phyloP scores from a whole-genome alignment of 1,284 basidiomycete species.

The Naganishia cerealis region DNA sequence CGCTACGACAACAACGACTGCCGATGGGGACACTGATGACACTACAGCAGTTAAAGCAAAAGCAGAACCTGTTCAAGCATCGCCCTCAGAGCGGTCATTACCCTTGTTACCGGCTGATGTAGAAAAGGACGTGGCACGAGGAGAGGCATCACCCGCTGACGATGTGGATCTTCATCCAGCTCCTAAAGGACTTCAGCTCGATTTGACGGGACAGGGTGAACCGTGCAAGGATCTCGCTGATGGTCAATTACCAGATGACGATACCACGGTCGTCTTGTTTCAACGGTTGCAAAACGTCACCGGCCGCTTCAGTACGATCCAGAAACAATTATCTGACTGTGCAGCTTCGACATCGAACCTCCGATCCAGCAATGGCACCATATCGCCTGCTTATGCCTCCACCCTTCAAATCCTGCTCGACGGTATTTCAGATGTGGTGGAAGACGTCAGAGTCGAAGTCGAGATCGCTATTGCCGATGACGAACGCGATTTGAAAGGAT shows the following conservation, averaged over 20 bases:
- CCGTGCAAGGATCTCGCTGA: too few relatives aligned
- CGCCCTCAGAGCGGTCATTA: background rate
- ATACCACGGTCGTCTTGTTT: background rate
- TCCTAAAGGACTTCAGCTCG: slow-evolving; percentile 42
- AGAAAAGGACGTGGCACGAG: background rate
- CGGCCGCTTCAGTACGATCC: slow-evolving; percentile 42
- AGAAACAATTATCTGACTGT: slow-evolving; percentile 49
- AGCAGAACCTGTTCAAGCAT: slow-evolving; percentile 37
- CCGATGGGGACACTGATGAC: background rate
- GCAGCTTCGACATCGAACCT: slow-evolving; percentile 45
- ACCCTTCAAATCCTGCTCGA: slow-evolving; percentile 62
- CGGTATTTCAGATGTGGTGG: slow-evolving; percentile 72
- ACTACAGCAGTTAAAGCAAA: background rate
- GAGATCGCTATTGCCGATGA: slow-evolving; percentile 81
- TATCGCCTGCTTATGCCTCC: slow-evolving; percentile 28
- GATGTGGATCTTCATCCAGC: too few relatives aligned
- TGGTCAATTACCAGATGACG: background rate
- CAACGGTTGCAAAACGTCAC: background rate
- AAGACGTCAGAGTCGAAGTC: slow-evolving; percentile 79
- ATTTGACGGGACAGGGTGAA: background rate
- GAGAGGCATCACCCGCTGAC: background rate
- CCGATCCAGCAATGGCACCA: slow-evolving; percentile 36
- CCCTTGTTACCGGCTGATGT: background rate
- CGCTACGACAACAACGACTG: slow-evolving; percentile 43
- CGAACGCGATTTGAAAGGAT: slow-evolving; percentile 67